Conservation (phyloP, 768 basidiomycete species). For the Symmetrospora coprosmae region DNA sequence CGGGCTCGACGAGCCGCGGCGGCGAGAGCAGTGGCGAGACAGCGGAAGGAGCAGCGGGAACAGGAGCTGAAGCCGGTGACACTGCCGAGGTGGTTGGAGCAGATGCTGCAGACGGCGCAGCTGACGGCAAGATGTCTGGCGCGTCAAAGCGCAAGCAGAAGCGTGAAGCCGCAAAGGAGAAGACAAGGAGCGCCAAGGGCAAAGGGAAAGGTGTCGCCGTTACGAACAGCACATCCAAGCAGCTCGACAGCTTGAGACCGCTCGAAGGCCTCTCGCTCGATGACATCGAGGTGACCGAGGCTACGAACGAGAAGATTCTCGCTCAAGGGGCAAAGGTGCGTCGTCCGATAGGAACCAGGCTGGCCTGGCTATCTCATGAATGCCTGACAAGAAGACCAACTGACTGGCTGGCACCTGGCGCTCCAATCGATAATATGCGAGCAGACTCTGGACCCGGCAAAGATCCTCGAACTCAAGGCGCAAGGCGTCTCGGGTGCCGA, state of each 20-base stretch:
- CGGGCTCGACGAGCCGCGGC: constrained; percentile 52
- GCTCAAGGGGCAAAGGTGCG: constrained; percentile 44
- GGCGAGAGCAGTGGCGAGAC: constrained; percentile 55
- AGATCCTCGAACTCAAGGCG: constrained; percentile 69
- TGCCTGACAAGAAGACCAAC: neutral
- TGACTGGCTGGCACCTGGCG: neutral
- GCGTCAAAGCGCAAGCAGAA: neutral
- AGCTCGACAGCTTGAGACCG: neutral
- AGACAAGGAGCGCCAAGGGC: neutral
- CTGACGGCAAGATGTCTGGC: neutral
- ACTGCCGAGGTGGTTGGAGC: too few species aligned
- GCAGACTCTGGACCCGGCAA: constrained; percentile 65
- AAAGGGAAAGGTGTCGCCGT: neutral
- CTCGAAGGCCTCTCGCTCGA: neutral
- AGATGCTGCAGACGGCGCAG: neutral
- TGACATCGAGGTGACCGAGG: constrained; percentile 74
- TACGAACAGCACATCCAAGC: neutral
- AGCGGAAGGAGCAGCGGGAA: neutral
- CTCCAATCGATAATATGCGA: constrained; percentile 44
- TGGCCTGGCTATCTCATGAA: constrained; percentile 3
- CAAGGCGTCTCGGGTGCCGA: constrained; percentile 69
- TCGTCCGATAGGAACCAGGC: neutral
- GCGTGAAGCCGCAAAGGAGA: neutral
- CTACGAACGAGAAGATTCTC: constrained; percentile 89
- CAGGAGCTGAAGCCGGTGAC: too few species aligned